Evolutionary conservation across 2,329 filamentous ascomycete species (phyloP), one percentile per base, ranked within the genome.

Genomic region (Pestalotiopsis sp.): DNA sequence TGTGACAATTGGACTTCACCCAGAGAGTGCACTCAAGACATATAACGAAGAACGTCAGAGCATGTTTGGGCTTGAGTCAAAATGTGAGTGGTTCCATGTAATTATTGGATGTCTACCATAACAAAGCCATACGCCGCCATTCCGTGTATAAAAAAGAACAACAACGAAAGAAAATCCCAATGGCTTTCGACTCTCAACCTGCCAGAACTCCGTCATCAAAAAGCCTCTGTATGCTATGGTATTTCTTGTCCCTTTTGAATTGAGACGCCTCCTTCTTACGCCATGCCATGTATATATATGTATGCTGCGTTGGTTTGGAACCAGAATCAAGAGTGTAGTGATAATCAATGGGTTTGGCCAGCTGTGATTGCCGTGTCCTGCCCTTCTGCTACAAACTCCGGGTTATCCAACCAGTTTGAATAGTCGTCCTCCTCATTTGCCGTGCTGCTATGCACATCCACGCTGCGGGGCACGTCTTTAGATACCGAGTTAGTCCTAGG

Each of bases 351-450:
- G 13, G 36, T 12, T 25, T 62, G 59, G 20, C 59, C 59, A n/a
- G 59, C 59, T 13, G 27, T 62, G 31, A 62, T 62, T 17, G 27
- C 59, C 6, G 59, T 20, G 17, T 39, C 68, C 25, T 72, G 69
- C 41, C 67, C 36, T 27, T 74, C 71, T 5, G 67, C 41, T 14
- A 61, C 69, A 49, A 74, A 75, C 39, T 75, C 77, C 1, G 75
- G 74, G 56, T 76, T 74, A 39, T 78, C 76, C 56, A 78, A 68
- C 77, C 77, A 78, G 56, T 73, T 76, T 23, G 76, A 73, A 56
- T 76, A 78, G 23, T 75, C 77, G n/a, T 78, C 75, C 31, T 75
- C 73, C 13, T 74, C 75, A 1, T 74, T 73, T 2, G 69, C 70
- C 6, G 70, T 68, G 2, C 66, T 69, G 23, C 57, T 49, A 2